Base-by-base conservation (phyloP, 1,139 yeast species). In the Candida sp. region DNA sequence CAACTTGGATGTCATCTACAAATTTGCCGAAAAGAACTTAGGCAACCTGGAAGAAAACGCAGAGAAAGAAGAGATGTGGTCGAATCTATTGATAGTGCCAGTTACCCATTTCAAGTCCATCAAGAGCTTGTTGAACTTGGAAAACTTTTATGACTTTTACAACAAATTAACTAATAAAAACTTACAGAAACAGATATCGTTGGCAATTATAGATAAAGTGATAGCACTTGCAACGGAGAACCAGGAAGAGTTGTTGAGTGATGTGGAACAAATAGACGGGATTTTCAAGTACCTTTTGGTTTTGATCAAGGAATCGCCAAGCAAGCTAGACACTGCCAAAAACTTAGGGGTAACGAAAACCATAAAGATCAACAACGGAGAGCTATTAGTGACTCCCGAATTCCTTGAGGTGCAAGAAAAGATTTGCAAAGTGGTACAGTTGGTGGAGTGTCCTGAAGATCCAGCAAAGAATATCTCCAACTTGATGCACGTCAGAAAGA, bases 351-450 rank as follows among this genome's bases (percentile, higher is more conserved):
- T 77, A 1, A 67, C 69, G 2, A 67, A 68, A 35, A 65, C 76
- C 0, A 62, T 74, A 39, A 66, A 65, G 48, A 56, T 75, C 5
- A 67, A 64, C 31, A 66, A 66, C 42, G 77, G 72, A 5, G 74
- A 69, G 37, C 64, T 61, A 26, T 61, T 64, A 42, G 59, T 75
- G 1, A 63, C 75, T 0, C 69, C 68, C 35, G 80, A 75, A 7
- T 74, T 75, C 49, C 65, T 83, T 28, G 67, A 72, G n/a, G 84
- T 81, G 47, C 92, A 88, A 61, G 89, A 89, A 57, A 84, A 81
- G 52, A 68, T 93, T 11, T 85, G 94, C 41, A 87, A 86, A 59
- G 67, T 90, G n/a, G 72, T 90, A 4, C 93, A 87, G 59, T 73
- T 87, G 50, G 65, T 90, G 25, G 77, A 77, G 54, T 75, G 76